A percentile compares a stretch with the other conserved stretches of the same genome.
These are phyloP conservation scores for Lagerstroemia speciosa DNA, from an alignment of 345 rosid genomes.

Conservation along the genomic window DNA sequence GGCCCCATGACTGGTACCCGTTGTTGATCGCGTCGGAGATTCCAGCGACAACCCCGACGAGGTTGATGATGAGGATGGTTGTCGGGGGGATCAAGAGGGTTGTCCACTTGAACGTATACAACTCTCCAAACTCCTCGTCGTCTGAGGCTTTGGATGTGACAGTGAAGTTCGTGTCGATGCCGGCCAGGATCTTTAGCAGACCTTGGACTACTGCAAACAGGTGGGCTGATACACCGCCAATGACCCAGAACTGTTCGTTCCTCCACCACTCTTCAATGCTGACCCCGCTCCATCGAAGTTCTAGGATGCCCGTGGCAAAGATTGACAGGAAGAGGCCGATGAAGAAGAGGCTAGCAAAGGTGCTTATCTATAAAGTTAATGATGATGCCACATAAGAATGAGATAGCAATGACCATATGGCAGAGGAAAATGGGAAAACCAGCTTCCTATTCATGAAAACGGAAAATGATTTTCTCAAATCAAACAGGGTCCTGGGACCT, in stretches of 20 bases:
- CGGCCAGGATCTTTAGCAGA: conserved; percentile 73
- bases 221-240: conserved; percentile 93
- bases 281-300: conserved; percentile 94
- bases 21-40: conserved; percentile 89
- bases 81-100: conserved; percentile 94
- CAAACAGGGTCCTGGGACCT: conserved; percentile 2
- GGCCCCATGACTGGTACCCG: conserved; percentile 35
- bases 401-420: too few species aligned
- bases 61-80: conserved; percentile 77
- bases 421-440: background rate
- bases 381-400: too few species aligned
- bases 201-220: conserved; percentile 90
- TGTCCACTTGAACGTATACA: conserved; percentile 91
- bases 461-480: background rate
- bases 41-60: conserved; percentile 93
- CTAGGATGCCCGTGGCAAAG: conserved; percentile 78
- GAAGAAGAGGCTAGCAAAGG: conserved; percentile 91
- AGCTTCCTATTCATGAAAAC: too few species aligned
- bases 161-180: conserved; percentile 90
- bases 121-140: conserved; percentile 84
- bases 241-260: conserved; percentile 64
- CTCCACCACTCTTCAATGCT: conserved; percentile 61
- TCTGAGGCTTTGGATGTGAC: conserved; percentile 33
- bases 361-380: conserved; percentile 54
- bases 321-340: conserved; percentile 72